Conservation (phyloP, 768 basidiomycete genomes). For the Lyophyllum shimeji region DNA sequence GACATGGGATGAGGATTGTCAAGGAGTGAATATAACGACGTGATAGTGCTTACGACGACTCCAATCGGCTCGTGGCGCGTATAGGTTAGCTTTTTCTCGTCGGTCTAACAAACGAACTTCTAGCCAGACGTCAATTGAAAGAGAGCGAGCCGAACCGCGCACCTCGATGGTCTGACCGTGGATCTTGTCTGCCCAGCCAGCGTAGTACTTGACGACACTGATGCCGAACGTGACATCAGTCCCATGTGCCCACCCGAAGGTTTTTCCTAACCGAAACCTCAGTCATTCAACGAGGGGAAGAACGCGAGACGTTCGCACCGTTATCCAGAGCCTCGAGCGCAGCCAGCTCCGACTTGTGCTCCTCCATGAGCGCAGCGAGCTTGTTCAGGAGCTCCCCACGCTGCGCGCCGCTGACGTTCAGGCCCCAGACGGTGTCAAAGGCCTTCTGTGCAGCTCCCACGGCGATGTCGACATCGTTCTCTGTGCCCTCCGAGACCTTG, state of each 20-base stretch:
- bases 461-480: slow-evolving; percentile 74
- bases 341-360: slow-evolving; percentile 43
- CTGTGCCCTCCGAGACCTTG: slow-evolving; percentile 54
- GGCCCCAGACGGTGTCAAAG: slow-evolving; percentile 34
- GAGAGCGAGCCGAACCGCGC: not conserved
- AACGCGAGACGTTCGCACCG: slow-evolving; percentile 17
- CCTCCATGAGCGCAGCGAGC: slow-evolving; percentile 52
- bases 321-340: slow-evolving; percentile 54
- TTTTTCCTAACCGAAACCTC: slow-evolving; percentile 30
- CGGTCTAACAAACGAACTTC: slow-evolving; percentile 24
- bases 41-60: slow-evolving; percentile 30
- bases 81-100: slow-evolving; percentile 51
- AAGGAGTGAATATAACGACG: no score
- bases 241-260: slow-evolving; percentile 22
- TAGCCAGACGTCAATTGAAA: not conserved
- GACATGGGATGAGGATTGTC: no score
- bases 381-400: slow-evolving; percentile 43
- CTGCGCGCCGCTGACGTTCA: slow-evolving; percentile 49
- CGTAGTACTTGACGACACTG: slow-evolving; percentile 49
- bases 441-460: slow-evolving; percentile 59
- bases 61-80: slow-evolving; percentile 64
- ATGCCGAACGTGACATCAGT: slow-evolving; percentile 28
- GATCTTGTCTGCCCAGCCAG: slow-evolving; percentile 62
- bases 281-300: not conserved
- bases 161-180: slow-evolving; percentile 50